phyloP scores from a whole-genome alignment of 495 filamentous ascomycete species.

The Bryoglossum gracile region DNA sequence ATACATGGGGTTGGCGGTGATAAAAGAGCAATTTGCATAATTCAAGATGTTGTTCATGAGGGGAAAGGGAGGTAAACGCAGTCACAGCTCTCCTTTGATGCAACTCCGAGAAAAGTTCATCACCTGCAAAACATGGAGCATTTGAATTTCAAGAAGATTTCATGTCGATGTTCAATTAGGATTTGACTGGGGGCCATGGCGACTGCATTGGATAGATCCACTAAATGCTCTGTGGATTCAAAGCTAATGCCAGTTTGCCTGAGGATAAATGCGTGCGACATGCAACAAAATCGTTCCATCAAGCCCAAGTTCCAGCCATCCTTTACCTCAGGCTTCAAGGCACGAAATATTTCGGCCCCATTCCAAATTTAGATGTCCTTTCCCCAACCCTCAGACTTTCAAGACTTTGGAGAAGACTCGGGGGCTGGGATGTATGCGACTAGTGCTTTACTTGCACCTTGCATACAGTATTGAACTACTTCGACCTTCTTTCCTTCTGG shows the following conservation, averaged over 20 bases:
- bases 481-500: slow-evolving; percentile 49
- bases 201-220: slow-evolving; percentile 1
- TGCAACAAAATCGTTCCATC: slow-evolving; percentile 26
- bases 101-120: no score
- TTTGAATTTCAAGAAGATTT: no score
- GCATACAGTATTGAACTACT: slow-evolving; percentile 85
- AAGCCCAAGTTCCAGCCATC: no score
- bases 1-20: no score
- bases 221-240: slow-evolving; percentile 1
- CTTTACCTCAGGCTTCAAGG: slow-evolving; percentile 16
- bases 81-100: no score
- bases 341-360: slow-evolving; percentile 4
- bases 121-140: no score
- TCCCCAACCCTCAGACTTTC: background rate
- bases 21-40: no score
- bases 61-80: no score
- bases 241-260: slow-evolving; percentile 14
- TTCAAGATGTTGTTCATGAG: no score
- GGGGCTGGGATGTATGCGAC: slow-evolving; percentile 42
- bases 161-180: no score
- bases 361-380: background rate
- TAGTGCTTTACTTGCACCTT: slow-evolving; percentile 77
- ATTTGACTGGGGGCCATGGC: no score
- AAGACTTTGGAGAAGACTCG: background rate
- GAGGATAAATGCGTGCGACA: slow-evolving; percentile 9